Base-by-base conservation (phyloP, 441 rosid species). In the Populus hybrid region DNA sequence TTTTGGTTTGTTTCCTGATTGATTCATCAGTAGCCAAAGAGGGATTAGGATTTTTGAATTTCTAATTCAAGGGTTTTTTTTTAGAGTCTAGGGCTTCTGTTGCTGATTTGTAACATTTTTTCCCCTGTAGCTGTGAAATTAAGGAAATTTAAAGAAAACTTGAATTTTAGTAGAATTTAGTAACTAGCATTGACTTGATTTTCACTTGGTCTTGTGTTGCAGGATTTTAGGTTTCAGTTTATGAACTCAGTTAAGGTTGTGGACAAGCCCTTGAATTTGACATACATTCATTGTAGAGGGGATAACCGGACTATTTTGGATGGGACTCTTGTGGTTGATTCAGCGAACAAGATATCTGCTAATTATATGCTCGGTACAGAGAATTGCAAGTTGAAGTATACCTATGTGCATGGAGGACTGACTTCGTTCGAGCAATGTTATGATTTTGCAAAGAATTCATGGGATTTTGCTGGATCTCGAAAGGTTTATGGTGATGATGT, bases 141-240 rank as follows among this genome's bases (percentile, higher is more conserved):
- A n/a, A 24, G 28, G 31, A 26, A 56, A 68, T 29, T 10, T 68
- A n/a, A 24, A 23, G 31, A 42, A 64, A 42, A 20, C 16, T 26
- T 4, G 70, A 74, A 14, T 24, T 18, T 9, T 65, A 9, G 28
- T 7, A 12, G 20, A 7, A 21, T n/a, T 2, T 9, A 9, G 53
- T 18, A 0, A 26, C 11, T 9, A n/a, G 1, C 20, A 7, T 78
- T 65, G 63, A 33, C 42, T 24, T 28, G 31, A 7, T 64, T 75
- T 24, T 31, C 68, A 4, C 56, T 65, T 35, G 50, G 9, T 42
- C 6, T 24, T 74, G 67, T 11, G 76, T 75, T 73, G 79, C 88
- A 96, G 99, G 98, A 96, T 83, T 87, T 92, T 73, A 88, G 92
- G 84, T 96, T 96, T 86, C 99, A 93, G 93, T 96, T 96, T 78